Conservation (phyloP, 371 early-diverging fungal species). For the Mucor circinelloides region DNA sequence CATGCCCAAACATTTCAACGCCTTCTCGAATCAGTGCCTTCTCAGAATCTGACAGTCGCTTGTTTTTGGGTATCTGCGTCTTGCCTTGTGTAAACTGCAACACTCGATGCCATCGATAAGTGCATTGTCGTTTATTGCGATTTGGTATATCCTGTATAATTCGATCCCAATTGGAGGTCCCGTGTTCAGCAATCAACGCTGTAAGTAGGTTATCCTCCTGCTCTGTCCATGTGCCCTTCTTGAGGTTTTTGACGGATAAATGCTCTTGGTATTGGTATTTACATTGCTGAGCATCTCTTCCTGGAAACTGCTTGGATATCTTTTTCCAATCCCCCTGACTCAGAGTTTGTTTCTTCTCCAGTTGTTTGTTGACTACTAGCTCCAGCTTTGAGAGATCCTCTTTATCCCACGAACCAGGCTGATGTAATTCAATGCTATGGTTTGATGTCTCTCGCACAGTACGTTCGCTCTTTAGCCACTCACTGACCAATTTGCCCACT, state of each 20-base stretch:
- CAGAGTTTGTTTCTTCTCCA: not conserved
- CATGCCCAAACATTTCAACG: constrained; percentile 42
- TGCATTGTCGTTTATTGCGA: constrained; percentile 23
- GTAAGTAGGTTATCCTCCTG: constrained; percentile 27
- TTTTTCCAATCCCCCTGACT: constrained; percentile 15
- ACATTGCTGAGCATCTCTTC: constrained; percentile 23
- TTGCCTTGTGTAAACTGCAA: not conserved
- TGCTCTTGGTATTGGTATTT: constrained; percentile 16
- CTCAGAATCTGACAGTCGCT: constrained; percentile 31
- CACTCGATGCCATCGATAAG: constrained; percentile 26
- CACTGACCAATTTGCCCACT: constrained; percentile 22
- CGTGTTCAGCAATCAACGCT: constrained; percentile 8
- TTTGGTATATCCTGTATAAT: constrained; percentile 13
- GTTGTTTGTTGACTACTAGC: not conserved
- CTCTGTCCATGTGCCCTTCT: constrained; percentile 16
- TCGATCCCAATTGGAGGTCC: constrained; percentile 12
- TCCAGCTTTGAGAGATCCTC: constrained; percentile 16
- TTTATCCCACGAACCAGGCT: constrained; percentile 20
- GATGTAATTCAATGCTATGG: not conserved
- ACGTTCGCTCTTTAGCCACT: constrained; percentile 12
- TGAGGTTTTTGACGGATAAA: not conserved
- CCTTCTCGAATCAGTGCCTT: constrained; percentile 36
- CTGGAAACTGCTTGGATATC: constrained; percentile 8
- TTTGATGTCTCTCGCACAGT: not conserved
- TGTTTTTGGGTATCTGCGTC: not conserved